Percentiles rank a stretch among this genome's conserved stretches.
phyloP scores from a whole-genome alignment of 129 eudicot genomes.

The Dittrichia graveolens region DNA sequence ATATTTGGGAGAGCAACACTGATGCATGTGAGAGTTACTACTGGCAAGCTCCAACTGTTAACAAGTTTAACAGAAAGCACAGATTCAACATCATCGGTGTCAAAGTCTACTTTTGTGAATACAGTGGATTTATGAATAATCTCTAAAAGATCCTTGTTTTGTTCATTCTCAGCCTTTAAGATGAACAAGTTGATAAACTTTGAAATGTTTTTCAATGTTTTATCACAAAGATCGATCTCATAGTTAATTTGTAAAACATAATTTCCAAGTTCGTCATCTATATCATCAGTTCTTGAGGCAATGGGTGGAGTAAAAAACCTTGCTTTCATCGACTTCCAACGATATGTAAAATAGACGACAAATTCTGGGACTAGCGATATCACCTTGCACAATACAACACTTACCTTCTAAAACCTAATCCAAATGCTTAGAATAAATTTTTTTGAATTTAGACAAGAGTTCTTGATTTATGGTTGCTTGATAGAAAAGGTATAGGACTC shows the following conservation, averaged over 20 bases:
- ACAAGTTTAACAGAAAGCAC: too few species aligned
- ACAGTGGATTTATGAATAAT: too few species aligned
- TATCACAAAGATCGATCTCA: neutral
- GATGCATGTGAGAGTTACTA: too few species aligned
- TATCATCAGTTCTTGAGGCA: neutral
- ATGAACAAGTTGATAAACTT: too few species aligned
- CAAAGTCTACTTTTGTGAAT: too few species aligned
- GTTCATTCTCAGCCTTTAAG: too few species aligned
- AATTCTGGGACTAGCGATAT: neutral
- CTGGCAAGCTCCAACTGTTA: too few species aligned
- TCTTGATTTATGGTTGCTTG: neutral
- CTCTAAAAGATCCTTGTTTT: too few species aligned
- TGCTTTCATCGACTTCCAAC: neutral
- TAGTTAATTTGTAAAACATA: conserved; percentile 11
- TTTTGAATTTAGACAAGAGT: neutral
- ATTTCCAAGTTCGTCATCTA: neutral
- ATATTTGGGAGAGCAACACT: too few species aligned
- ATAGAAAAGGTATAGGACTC: neutral
- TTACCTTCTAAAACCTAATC: conserved; percentile 6
- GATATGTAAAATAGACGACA: neutral
- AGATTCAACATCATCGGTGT: too few species aligned
- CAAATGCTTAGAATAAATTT: neutral
- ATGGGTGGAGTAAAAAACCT: neutral
- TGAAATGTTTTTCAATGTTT: too few species aligned
- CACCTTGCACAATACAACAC: conserved; percentile 15